Conservation (phyloP, 106 monocot species). For the Dactylorhiza incarnata region DNA sequence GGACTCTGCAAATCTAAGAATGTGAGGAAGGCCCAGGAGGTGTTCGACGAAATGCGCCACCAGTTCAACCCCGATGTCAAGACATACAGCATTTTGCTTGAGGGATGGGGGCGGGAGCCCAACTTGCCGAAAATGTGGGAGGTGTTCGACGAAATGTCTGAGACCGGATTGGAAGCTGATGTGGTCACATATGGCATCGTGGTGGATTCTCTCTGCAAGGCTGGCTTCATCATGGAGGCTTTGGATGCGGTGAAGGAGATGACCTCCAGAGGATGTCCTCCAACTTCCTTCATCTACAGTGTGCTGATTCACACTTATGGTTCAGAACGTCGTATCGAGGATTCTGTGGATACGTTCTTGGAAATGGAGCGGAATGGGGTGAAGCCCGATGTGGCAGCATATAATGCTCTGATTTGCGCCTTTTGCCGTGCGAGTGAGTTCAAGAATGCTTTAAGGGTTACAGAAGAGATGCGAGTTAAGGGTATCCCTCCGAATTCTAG, state of each 20-base stretch:
- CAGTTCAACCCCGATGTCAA: conserved; percentile 65
- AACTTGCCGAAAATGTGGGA: conserved; percentile 76
- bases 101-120: conserved; percentile 90
- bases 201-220: conserved; percentile 87
- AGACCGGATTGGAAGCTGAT: conserved; percentile 59
- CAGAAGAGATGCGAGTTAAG: conserved; percentile 66
- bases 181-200: conserved; percentile 91
- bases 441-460: conserved; percentile 56
- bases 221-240: conserved; percentile 63
- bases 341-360: conserved; percentile 69
- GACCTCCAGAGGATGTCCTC: conserved; percentile 33
- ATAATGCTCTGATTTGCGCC: conserved; percentile 79
- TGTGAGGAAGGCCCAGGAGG: conserved; percentile 77
- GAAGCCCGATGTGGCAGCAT: conserved; percentile 57
- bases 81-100: conserved; percentile 80
- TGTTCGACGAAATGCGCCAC: conserved; percentile 65
- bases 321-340: conserved; percentile 50
- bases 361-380: conserved; percentile 77
- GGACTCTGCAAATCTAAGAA: conserved; percentile 93
- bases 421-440: conserved; percentile 62
- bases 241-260: conserved; percentile 52
- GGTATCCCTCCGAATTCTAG: conserved; percentile 58
- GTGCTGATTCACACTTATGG: conserved; percentile 80
- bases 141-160: conserved; percentile 51
- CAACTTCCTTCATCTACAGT: conserved; percentile 84